Conservation (phyloP, 2,329 filamentous ascomycete species). For the Neofusicoccum cordaticola region DNA sequence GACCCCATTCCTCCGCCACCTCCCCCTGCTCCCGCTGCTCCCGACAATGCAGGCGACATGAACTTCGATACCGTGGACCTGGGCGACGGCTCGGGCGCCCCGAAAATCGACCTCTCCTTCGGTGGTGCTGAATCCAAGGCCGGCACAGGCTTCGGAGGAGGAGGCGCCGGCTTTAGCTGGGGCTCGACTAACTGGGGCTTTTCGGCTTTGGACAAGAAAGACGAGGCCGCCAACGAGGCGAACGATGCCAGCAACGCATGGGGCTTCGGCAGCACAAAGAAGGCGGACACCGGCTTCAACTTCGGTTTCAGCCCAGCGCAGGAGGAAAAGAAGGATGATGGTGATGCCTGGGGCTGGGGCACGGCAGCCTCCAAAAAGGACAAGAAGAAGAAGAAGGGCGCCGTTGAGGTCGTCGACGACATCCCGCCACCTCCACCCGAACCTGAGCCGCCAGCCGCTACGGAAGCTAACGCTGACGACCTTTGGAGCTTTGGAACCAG, state of each 20-base stretch:
- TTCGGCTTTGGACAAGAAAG: slow-evolving; percentile 21
- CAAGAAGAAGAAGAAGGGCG: slow-evolving; percentile 34
- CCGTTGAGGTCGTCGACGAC: slow-evolving; percentile 21
- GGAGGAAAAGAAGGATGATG: slow-evolving; percentile 29
- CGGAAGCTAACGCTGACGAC: slow-evolving; percentile 20
- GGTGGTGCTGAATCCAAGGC: slow-evolving; percentile 28
- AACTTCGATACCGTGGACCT: slow-evolving; percentile 48
- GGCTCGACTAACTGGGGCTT: slow-evolving; percentile 35
- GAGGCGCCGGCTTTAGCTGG: slow-evolving; percentile 35
- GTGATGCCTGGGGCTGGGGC: slow-evolving; percentile 10
- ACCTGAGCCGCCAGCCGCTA: slow-evolving; percentile 21
- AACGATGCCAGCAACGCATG: slow-evolving; percentile 8
- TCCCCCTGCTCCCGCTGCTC: slow-evolving; percentile 29
- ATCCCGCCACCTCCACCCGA: slow-evolving; percentile 21
- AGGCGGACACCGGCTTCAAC: slow-evolving; percentile 17
- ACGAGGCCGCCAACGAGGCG: slow-evolving; percentile 19
- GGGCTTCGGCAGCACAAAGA: slow-evolving; percentile 6
- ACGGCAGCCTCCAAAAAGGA: slow-evolving; percentile 23
- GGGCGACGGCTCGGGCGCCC: slow-evolving; percentile 34
- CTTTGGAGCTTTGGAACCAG: not conserved
- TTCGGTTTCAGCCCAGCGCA: slow-evolving; percentile 17
- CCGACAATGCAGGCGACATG: slow-evolving; percentile 35
- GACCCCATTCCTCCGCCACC: slow-evolving; percentile 20
- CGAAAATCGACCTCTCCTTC: slow-evolving; percentile 49
- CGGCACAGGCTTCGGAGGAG: slow-evolving; percentile 22